These are phyloP conservation scores for Ramaria sp. DNA, from an alignment of 768 basidiomycete genomes.

Conservation along the genomic window DNA sequence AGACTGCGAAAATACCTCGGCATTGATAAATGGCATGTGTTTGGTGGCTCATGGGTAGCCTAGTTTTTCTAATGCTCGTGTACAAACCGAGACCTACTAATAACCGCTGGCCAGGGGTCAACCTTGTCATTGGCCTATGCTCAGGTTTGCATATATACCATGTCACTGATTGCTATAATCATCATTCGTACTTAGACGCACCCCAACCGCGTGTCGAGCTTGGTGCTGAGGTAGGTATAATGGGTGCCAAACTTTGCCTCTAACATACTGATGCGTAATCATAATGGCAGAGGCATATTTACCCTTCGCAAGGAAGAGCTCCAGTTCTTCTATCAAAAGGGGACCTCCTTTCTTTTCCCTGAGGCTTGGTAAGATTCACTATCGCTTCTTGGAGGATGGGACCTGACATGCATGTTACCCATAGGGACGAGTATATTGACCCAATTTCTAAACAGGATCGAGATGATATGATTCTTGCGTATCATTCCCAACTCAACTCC, in stretches of 20 bases:
- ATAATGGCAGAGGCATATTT: conserved; percentile 64
- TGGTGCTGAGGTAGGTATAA: conserved; percentile 56
- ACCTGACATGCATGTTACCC: not conserved
- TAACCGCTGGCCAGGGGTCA: conserved; percentile 45
- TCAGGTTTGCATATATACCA: conserved; percentile 36
- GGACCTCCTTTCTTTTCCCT: conserved; percentile 72
- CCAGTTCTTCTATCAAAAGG: conserved; percentile 87
- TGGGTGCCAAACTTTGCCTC: not conserved
- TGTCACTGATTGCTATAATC: not conserved
- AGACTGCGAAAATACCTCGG: conserved; percentile 62
- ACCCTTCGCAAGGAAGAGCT: conserved; percentile 76
- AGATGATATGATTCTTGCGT: conserved; percentile 73
- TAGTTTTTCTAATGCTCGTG: not conserved
- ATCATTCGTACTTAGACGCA: conserved; percentile 39
- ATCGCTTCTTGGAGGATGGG: not conserved
- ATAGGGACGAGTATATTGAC: conserved; percentile 74
- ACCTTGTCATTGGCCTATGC: conserved; percentile 82
- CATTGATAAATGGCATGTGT: conserved; percentile 87
- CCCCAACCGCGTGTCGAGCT: conserved; percentile 67
- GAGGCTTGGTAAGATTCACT: conserved; percentile 63
- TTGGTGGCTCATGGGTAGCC: conserved; percentile 88
- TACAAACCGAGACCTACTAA: not conserved
- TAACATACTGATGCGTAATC: not conserved
- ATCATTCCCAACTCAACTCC: conserved; percentile 70
- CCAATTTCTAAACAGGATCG: conserved; percentile 75